Evolutionary conservation across 129 eudicot species (phyloP).

Genomic region (sunflower (Helianthus annuus)): HanXRQr2.0-SUNRISE NC_035441.2:118796255-118796754

Average conservation of each 20-base stretch:
- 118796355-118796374: constrained; percentile 1
- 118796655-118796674: neutral
- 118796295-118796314: constrained; percentile 11
- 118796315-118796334: constrained; percentile 30
- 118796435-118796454: neutral
- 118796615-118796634: neutral
- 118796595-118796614: neutral
- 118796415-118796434: neutral
- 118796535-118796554: neutral
- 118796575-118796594: neutral
- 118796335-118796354: neutral
- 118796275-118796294: neutral
- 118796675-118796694: neutral
- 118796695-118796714: too few species aligned
- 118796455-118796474: neutral
- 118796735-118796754: too few species aligned
- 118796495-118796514: neutral
- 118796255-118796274: constrained; percentile 25
- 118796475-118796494: neutral
- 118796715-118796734: too few species aligned
- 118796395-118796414: too few species aligned
- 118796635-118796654: neutral
- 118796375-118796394: constrained; percentile 5
- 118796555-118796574: neutral
- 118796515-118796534: neutral